Evolutionary conservation across 1,139 yeast genomes (phyloP).

Genomic region (Yamadazyma atlantica): DNA sequence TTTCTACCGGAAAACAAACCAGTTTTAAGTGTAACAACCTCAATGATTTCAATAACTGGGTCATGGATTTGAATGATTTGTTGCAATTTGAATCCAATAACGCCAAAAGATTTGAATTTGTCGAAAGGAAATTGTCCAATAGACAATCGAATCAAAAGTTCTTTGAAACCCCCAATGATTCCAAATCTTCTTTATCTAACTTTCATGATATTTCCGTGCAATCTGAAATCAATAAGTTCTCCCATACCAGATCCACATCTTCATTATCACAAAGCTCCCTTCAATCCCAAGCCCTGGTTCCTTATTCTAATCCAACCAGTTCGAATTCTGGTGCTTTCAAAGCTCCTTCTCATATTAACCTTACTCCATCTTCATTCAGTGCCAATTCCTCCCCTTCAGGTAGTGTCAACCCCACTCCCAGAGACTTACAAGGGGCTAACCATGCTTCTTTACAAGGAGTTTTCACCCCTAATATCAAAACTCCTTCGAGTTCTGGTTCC

Average conservation of each 20-base stretch:
- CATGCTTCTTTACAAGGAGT: slow-evolving; percentile 23
- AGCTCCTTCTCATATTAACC: not conserved
- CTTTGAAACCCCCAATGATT: slow-evolving; percentile 1
- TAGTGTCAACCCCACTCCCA: not conserved
- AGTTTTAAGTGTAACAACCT: slow-evolving; percentile 40
- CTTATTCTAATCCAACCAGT: too few relatives aligned
- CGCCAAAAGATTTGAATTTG: slow-evolving; percentile 33
- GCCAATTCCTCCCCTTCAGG: not conserved
- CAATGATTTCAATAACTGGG: slow-evolving; percentile 37
- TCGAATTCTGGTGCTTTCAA: not conserved
- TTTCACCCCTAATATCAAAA: slow-evolving; percentile 38
- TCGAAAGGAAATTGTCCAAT: slow-evolving; percentile 23
- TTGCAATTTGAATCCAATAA: slow-evolving; percentile 38
- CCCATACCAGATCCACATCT: not conserved
- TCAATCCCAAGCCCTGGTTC: slow-evolving; percentile 1
- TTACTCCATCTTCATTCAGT: not conserved
- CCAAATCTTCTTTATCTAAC: not conserved
- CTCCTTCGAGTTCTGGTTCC: slow-evolving; percentile 29
- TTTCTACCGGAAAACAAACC: slow-evolving; percentile 27
- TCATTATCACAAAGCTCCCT: not conserved
- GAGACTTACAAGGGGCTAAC: not conserved
- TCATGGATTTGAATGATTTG: slow-evolving; percentile 38
- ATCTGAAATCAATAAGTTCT: not conserved
- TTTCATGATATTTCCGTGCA: not conserved
- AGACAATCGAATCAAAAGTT: slow-evolving; percentile 6